Evolutionary conservation across 352 stramenopile species (phyloP).

Genomic region (Albugo candida): DNA sequence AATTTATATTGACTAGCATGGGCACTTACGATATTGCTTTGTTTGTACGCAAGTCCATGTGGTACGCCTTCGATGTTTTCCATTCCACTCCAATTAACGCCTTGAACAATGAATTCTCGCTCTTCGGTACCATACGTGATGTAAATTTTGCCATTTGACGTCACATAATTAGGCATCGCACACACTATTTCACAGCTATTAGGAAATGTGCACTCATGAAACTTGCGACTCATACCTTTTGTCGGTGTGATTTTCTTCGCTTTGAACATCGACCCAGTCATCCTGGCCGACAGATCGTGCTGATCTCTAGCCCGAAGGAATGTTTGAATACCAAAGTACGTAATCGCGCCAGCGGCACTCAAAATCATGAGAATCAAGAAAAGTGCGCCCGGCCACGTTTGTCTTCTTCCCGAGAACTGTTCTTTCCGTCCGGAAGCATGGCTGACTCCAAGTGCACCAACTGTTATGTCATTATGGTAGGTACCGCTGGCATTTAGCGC

Average conservation of each 20-base stretch:
- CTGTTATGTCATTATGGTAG: constrained; percentile 44
- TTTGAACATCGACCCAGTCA: constrained; percentile 14
- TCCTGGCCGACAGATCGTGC: constrained; percentile 27
- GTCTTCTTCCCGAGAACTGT: constrained; percentile 40
- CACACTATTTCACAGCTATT: constrained; percentile 24
- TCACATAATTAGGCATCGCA: constrained; percentile 40
- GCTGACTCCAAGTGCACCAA: constrained; percentile 30
- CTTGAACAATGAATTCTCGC: constrained; percentile 40
- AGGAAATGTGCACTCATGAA: no score
- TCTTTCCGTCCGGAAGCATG: constrained; percentile 13
- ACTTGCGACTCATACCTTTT: constrained; percentile 5
- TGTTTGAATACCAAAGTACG: constrained; percentile 37
- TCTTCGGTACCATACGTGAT: constrained; percentile 17
- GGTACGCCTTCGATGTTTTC: constrained; percentile 58
- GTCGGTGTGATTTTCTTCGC: constrained; percentile 22
- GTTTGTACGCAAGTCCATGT: constrained; percentile 42
- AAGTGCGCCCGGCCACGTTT: not conserved
- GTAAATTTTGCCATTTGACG: constrained; percentile 28
- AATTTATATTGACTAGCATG: not conserved
- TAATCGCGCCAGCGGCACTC: constrained; percentile 24
- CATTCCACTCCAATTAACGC: constrained; percentile 42
- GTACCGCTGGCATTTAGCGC: not conserved
- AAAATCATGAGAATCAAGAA: constrained; percentile 5
- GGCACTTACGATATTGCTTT: constrained; percentile 21
- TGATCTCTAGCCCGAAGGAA: constrained; percentile 43